These are phyloP conservation scores for Pezicula neosporulosa DNA, from an alignment of 2,329 filamentous ascomycete genomes.

Conservation along the genomic window DNA sequence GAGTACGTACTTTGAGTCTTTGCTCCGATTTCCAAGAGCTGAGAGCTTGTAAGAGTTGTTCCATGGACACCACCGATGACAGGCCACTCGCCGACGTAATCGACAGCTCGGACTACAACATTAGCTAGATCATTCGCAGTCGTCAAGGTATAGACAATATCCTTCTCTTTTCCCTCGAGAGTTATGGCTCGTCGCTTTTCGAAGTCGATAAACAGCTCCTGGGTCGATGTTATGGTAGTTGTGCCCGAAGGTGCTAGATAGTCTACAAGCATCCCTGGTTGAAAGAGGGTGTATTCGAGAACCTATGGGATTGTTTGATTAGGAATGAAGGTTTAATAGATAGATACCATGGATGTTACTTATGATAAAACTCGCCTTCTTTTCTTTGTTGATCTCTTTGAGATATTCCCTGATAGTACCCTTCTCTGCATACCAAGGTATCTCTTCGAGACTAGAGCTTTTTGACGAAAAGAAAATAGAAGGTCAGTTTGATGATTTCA, in stretches of 20 bases:
- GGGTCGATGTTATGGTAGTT: slow-evolving; percentile 27
- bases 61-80: slow-evolving; percentile 28
- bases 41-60: slow-evolving; percentile 18
- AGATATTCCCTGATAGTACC: slow-evolving; percentile 44
- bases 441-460: slow-evolving; percentile 30
- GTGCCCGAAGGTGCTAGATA: slow-evolving; percentile 43
- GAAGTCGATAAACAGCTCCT: slow-evolving; percentile 28
- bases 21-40: slow-evolving; percentile 34
- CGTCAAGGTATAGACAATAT: slow-evolving; percentile 40
- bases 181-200: slow-evolving; percentile 36
- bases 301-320: too few species aligned
- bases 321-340: too few species aligned
- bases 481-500: background rate
- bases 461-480: slow-evolving; percentile 1
- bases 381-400: slow-evolving; percentile 39
- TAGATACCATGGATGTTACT: too few species aligned
- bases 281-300: slow-evolving; percentile 47
- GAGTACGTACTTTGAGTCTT: slow-evolving; percentile 36
- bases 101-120: slow-evolving; percentile 29
- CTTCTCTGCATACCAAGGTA: slow-evolving; percentile 50
- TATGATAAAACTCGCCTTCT: slow-evolving; percentile 5
- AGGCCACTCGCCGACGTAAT: slow-evolving; percentile 29
- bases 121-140: slow-evolving; percentile 39
- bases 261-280: slow-evolving; percentile 44
- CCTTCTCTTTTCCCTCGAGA: slow-evolving; percentile 37